These are phyloP conservation scores for Rhododendron ferrugineum DNA, from an alignment of 148 eudicot species.

Conservation along the genomic window DNA sequence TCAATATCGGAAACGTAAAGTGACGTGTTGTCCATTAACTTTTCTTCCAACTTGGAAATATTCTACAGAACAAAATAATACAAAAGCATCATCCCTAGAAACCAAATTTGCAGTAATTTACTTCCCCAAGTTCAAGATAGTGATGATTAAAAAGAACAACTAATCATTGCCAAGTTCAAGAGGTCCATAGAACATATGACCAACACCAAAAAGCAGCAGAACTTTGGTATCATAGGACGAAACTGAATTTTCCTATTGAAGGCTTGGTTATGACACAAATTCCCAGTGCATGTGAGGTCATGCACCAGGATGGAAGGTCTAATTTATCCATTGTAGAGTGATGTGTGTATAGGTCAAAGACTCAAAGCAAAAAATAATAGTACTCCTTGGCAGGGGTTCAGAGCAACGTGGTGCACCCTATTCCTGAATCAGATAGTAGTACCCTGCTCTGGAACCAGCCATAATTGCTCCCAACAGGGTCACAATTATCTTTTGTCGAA, in stretches of 20 bases:
- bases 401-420: background rate
- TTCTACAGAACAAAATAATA: background rate
- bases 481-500: background rate
- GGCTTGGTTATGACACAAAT: background rate
- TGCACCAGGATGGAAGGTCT: background rate
- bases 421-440: background rate
- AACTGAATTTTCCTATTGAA: background rate
- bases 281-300: background rate
- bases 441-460: background rate
- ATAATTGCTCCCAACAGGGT: background rate
- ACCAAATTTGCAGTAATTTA: background rate
- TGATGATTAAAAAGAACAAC: background rate
- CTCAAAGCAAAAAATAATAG: background rate
- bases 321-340: background rate
- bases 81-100: background rate
- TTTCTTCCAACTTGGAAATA: background rate
- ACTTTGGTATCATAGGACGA: background rate
- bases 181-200: too few relatives aligned
- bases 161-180: background rate
- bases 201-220: background rate
- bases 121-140: background rate
- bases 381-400: background rate
- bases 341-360: too few relatives aligned
- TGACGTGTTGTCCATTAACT: background rate
- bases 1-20: background rate